Evolutionary conservation across 192 early-diverging fungal species (phyloP).

Genomic region (Entrophospora sp.): DNA sequence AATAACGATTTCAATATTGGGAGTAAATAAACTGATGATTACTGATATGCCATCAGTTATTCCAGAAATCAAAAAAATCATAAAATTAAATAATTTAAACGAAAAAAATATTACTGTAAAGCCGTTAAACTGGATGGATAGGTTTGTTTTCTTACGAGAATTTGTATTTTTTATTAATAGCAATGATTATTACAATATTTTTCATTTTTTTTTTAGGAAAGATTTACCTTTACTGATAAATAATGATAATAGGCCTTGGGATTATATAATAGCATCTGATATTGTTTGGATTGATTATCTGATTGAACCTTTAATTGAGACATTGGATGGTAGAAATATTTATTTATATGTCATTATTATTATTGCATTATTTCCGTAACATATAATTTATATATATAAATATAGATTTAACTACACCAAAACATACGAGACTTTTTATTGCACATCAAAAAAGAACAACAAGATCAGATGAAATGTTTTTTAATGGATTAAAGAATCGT

Average conservation of each 20-base stretch:
- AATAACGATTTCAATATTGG: not conserved
- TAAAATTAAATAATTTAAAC: constrained; percentile 3
- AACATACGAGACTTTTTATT: constrained; percentile 18
- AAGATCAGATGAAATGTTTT: constrained; percentile 28
- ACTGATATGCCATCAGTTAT: constrained; percentile 15
- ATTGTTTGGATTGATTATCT: constrained; percentile 40
- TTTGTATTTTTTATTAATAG: not conserved
- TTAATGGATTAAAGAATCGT: constrained; percentile 23
- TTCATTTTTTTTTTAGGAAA: not conserved
- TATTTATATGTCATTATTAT: constrained; percentile 8
- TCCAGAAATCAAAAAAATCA: constrained; percentile 3
- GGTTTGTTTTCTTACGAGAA: not conserved
- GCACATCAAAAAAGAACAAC: constrained; percentile 31
- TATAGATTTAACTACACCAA: constrained; percentile 13
- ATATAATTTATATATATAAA: not conserved
- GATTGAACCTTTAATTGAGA: constrained; percentile 29
- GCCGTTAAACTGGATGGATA: constrained; percentile 5
- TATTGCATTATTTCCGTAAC: not conserved
- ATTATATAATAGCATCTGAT: constrained; percentile 37
- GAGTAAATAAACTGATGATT: constrained; percentile 5
- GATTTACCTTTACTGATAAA: not conserved
- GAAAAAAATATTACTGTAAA: not conserved
- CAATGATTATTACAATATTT: not conserved
- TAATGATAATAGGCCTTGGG: constrained; percentile 6
- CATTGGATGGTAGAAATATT: constrained; percentile 24